Percentiles rank a stretch among this genome's conserved stretches.
Evolutionary conservation across 2,329 filamentous ascomycete genomes (phyloP).

Genomic region (Diaporthe velutina): DNA sequence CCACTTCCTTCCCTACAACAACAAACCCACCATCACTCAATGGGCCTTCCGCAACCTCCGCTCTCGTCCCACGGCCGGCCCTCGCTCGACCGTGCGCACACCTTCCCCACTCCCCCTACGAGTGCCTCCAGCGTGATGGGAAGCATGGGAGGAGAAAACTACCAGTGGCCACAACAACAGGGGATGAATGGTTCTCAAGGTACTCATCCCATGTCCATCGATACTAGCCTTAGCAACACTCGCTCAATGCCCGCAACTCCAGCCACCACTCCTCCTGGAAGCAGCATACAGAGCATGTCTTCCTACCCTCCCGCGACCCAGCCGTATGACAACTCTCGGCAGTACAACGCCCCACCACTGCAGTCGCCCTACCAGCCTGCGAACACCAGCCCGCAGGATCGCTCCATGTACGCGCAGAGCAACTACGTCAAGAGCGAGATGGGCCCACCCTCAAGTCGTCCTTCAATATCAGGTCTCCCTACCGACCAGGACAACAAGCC

Average conservation of each 20-base stretch:
- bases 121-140: slow-evolving; percentile 89
- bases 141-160: slow-evolving; percentile 80
- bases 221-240: slow-evolving; percentile 81
- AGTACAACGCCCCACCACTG: slow-evolving; percentile 79
- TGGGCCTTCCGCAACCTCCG: slow-evolving; percentile 67
- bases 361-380: slow-evolving; percentile 79
- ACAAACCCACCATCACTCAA: slow-evolving; percentile 71
- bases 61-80: slow-evolving; percentile 81
- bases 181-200: slow-evolving; percentile 73
- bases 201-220: slow-evolving; percentile 82
- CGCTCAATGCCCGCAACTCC: slow-evolving; percentile 93
- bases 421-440: slow-evolving; percentile 88
- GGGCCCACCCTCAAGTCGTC: slow-evolving; percentile 80
- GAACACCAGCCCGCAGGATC: slow-evolving; percentile 69
- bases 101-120: slow-evolving; percentile 93
- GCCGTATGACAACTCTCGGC: slow-evolving; percentile 81
- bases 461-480: slow-evolving; percentile 65
- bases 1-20: slow-evolving; percentile 77
- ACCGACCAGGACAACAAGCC: slow-evolving; percentile 72
- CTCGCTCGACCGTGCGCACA: slow-evolving; percentile 85
- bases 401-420: slow-evolving; percentile 75
- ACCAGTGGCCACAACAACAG: slow-evolving; percentile 77
- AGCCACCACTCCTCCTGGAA: slow-evolving; percentile 88
- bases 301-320: slow-evolving; percentile 78
- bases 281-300: slow-evolving; percentile 81